Conservation (phyloP, 495 filamentous ascomycete genomes). For the Evernia prunastri region DNA sequence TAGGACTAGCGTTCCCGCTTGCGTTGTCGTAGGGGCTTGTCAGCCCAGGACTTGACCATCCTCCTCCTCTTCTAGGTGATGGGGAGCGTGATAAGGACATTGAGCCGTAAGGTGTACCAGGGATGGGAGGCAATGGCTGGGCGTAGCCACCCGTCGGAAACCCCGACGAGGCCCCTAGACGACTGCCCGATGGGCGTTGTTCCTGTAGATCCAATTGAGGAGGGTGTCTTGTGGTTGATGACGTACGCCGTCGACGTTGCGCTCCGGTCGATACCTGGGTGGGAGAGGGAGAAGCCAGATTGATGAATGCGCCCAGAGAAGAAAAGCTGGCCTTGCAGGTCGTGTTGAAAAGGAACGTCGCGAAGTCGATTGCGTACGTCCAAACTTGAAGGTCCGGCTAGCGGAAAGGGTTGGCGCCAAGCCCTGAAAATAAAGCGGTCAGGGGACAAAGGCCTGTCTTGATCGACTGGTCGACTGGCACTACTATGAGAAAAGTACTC, state of each 20-base stretch:
- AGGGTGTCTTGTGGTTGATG: conserved; percentile 23
- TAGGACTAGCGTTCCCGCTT: conserved; percentile 64
- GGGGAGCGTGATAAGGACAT: conserved; percentile 86
- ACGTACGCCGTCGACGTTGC: conserved; percentile 28
- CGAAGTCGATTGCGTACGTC: background rate
- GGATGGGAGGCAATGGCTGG: conserved; percentile 27
- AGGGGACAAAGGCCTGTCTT: background rate
- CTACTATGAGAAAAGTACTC: background rate
- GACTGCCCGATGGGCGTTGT: conserved; percentile 19
- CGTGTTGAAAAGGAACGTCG: background rate
- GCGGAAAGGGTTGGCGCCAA: background rate
- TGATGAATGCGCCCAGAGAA: conserved; percentile 10
- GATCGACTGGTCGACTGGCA: background rate
- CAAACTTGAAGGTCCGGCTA: background rate
- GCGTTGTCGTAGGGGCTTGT: conserved; percentile 48
- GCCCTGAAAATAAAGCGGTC: background rate
- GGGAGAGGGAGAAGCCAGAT: conserved; percentile 26
- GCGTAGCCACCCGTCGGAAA: conserved; percentile 25
- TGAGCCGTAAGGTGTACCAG: conserved; percentile 23
- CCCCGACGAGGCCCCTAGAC: conserved; percentile 27
- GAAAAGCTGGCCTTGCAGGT: conserved; percentile 7
- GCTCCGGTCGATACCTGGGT: conserved; percentile 21
- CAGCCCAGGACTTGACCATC: conserved; percentile 82
- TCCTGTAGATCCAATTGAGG: conserved; percentile 24
- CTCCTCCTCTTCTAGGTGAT: conserved; percentile 70